Conservation (phyloP, 2,329 filamentous ascomycete genomes). For the Fusarium mangiferae region DNA sequence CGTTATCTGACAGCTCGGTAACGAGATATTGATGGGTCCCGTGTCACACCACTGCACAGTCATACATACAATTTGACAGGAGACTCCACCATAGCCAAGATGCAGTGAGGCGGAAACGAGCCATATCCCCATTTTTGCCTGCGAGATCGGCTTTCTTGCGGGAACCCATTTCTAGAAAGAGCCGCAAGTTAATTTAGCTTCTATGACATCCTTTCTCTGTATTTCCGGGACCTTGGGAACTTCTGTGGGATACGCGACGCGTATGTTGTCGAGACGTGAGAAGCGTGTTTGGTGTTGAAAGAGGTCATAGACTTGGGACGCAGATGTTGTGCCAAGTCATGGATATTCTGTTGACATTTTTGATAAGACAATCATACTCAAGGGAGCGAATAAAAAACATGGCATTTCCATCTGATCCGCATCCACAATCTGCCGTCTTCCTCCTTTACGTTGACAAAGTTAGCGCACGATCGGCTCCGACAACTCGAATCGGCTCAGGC, state of each 20-base stretch:
- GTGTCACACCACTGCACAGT: neutral
- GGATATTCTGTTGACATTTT: neutral
- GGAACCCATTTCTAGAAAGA: neutral
- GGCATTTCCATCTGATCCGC: neutral
- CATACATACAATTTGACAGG: neutral
- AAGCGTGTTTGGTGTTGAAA: neutral
- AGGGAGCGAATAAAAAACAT: neutral
- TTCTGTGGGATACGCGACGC: neutral
- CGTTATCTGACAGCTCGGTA: neutral
- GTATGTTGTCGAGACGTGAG: neutral
- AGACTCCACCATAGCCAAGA: neutral
- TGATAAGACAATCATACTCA: neutral
- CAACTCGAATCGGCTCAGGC: neutral
- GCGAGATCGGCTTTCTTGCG: neutral
- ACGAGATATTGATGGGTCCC: neutral
- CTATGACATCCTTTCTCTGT: fast-evolving
- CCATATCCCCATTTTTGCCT: neutral
- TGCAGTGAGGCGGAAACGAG: neutral
- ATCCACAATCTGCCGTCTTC: neutral
- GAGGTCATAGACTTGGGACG: too few relatives aligned
- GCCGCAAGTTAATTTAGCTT: neutral
- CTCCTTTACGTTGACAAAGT: neutral
- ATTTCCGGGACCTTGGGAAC: neutral
- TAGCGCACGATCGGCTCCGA: conserved; percentile 14
- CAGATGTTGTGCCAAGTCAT: neutral